phyloP scores from a whole-genome alignment of 2,329 filamentous ascomycete genomes.

The Dryadomyces quercus-mongolicae region DNA sequence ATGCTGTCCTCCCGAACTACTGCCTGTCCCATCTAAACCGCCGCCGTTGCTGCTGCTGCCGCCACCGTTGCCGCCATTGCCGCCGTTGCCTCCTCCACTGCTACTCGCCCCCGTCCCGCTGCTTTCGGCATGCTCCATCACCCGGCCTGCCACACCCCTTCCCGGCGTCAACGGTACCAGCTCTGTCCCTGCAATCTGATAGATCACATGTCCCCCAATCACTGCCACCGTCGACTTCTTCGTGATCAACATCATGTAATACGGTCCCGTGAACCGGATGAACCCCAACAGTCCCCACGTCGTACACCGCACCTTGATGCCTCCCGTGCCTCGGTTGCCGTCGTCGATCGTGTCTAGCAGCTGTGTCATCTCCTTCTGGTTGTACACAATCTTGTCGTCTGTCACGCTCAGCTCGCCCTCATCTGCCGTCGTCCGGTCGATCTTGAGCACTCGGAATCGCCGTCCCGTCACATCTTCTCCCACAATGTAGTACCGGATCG shows the following conservation, averaged over 20 bases:
- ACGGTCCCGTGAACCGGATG: constrained; percentile 87
- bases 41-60: background rate
- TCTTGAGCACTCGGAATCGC: constrained; percentile 84
- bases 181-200: constrained; percentile 90
- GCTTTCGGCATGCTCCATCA: background rate
- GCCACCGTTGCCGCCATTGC: background rate
- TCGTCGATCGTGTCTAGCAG: constrained; percentile 91
- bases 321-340: constrained; percentile 82
- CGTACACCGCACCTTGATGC: constrained; percentile 77
- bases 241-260: constrained; percentile 94
- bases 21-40: constrained; percentile 37
- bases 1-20: background rate
- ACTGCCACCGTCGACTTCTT: constrained; percentile 94
- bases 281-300: constrained; percentile 93
- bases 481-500: constrained; percentile 85
- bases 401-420: constrained; percentile 68
- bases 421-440: constrained; percentile 79
- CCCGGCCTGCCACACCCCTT: constrained; percentile 21
- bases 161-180: constrained; percentile 74
- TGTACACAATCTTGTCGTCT: constrained; percentile 93
- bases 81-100: background rate
- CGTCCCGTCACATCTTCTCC: constrained; percentile 84
- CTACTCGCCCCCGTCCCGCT: background rate
- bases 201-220: constrained; percentile 91
- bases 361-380: constrained; percentile 81